Evolutionary conservation across 768 basidiomycete species (phyloP), one percentile per base, ranked within the genome.

Genomic region (Psilocybe azurescens): DNA sequence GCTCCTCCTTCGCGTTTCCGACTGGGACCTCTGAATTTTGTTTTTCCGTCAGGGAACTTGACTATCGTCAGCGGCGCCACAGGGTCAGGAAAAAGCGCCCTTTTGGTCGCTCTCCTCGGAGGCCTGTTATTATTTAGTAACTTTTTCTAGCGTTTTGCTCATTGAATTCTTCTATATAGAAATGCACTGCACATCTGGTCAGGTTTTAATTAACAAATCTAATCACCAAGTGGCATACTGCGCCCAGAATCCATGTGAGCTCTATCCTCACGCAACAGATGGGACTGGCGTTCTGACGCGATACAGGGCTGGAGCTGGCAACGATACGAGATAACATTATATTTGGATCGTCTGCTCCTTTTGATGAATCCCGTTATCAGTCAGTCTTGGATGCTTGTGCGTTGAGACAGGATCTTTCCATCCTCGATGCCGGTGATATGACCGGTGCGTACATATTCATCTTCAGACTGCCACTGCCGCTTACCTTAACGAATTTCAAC

Each of bases 271-370:
- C 20, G 38, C 56, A 50, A 28, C 14, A 13, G 58, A 47, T 51
- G 20, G 44, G 32, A n/a, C 36, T 38, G 44, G 38, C 10, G 28
- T 41, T 51, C 48, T 36, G 11, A 50, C 30, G 44, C 18, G 53
- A 61, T 48, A 52, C 74, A 79, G 91, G 89, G 89, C 81, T 93
- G 7, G 88, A 91, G 69, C 89, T 93, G 70, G 91, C 89, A 1
- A 90, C 91, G 0, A 92, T 95, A 60, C 79, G 85, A 20, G 91
- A 93, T 59, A 93, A 94, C 69, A 91, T 96, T 64, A 72, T 91
- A 13, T 96, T 93, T 74, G 87, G 88, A 1, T 81, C 85, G 1
- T 74, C 79, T 3, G 80, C 78, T 65, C 86, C 86, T 2, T 88
- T 82, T 69, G 83, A 92, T 66, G 79, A 81, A 62, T 72, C 73